These are phyloP conservation scores for Rhodotorula sp. DNA, from an alignment of 1,284 basidiomycete genomes.

Conservation along the genomic window DNA sequence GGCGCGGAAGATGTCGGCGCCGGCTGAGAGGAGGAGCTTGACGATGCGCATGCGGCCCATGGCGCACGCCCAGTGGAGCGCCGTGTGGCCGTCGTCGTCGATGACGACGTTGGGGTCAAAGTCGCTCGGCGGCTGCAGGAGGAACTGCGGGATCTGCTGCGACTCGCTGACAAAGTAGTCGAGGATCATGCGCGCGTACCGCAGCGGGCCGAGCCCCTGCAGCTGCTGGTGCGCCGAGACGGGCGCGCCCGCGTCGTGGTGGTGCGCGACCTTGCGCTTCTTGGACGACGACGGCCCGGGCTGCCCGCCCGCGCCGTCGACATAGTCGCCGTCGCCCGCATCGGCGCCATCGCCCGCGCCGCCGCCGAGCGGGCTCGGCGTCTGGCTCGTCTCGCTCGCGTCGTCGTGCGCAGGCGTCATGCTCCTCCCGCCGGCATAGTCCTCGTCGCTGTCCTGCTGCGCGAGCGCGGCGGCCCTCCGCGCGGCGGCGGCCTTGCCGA, in stretches of 20 bases:
- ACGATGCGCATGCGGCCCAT: slow-evolving; percentile 98
- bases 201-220: slow-evolving; percentile 50
- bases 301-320: slow-evolving; percentile 10
- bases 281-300: slow-evolving; percentile 18
- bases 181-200: slow-evolving; percentile 91
- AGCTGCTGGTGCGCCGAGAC: slow-evolving; percentile 34
- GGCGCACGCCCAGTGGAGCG: slow-evolving; percentile 97
- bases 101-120: slow-evolving; percentile 97
- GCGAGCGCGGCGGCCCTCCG: background rate
- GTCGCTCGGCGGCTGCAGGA: slow-evolving; percentile 84
- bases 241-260: slow-evolving; percentile 5
- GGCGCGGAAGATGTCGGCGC: slow-evolving; percentile 95
- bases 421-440: slow-evolving; percentile 31
- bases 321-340: slow-evolving; percentile 31
- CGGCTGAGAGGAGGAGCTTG: slow-evolving; percentile 88
- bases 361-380: slow-evolving; percentile 28
- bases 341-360: slow-evolving; percentile 1
- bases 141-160: slow-evolving; percentile 82
- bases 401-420: slow-evolving; percentile 25
- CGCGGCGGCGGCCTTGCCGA: slow-evolving; percentile 19
- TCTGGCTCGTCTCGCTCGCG: slow-evolving; percentile 32
- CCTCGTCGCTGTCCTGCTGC: slow-evolving; percentile 4
- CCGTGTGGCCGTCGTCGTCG: slow-evolving; percentile 97
- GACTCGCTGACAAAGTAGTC: slow-evolving; percentile 99
- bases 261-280: slow-evolving; percentile 39